phyloP scores from a whole-genome alignment of 441 rosid genomes.

The Eruca vesicaria region DNA sequence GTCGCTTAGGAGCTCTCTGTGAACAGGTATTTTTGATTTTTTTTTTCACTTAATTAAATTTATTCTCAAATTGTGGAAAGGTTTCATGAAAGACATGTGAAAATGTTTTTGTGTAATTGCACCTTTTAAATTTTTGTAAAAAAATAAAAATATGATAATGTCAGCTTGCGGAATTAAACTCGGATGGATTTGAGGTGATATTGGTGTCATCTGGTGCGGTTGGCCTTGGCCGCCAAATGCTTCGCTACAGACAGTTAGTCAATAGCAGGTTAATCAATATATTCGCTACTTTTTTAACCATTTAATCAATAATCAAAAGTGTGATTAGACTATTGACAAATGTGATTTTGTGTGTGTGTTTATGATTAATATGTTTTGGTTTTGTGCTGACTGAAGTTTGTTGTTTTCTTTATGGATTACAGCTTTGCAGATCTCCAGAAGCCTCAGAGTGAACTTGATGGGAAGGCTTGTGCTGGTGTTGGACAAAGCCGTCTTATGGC shows the following conservation, averaged over 20 bases:
- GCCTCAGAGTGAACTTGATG: slow-evolving; percentile 86
- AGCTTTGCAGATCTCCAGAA: slow-evolving; percentile 98
- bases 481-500: slow-evolving; percentile 98
- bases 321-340: too few relatives aligned
- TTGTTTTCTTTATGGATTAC: slow-evolving; percentile 12
- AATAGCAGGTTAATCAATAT: slow-evolving; percentile 79
- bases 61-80: not conserved
- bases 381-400: slow-evolving; percentile 13
- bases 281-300: too few relatives aligned
- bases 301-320: too few relatives aligned
- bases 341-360: not conserved
- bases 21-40: slow-evolving; percentile 66
- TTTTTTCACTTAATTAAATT: too few relatives aligned
- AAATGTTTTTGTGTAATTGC: not conserved
- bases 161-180: slow-evolving; percentile 88
- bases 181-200: slow-evolving; percentile 80
- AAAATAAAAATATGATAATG: slow-evolving; percentile 27
- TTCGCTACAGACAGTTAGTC: slow-evolving; percentile 75
- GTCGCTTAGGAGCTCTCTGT: slow-evolving; percentile 87
- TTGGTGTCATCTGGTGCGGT: slow-evolving; percentile 98
- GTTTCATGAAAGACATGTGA: slow-evolving; percentile 18
- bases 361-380: not conserved
- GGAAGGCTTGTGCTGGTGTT: slow-evolving; percentile 99
- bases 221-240: slow-evolving; percentile 97
- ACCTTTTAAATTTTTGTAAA: slow-evolving; percentile 6